A percentile compares a stretch with the other conserved stretches of the same genome.
Evolutionary conservation across 345 rosid species (phyloP).

Genomic region (Capsella bursapastoris): DNA sequence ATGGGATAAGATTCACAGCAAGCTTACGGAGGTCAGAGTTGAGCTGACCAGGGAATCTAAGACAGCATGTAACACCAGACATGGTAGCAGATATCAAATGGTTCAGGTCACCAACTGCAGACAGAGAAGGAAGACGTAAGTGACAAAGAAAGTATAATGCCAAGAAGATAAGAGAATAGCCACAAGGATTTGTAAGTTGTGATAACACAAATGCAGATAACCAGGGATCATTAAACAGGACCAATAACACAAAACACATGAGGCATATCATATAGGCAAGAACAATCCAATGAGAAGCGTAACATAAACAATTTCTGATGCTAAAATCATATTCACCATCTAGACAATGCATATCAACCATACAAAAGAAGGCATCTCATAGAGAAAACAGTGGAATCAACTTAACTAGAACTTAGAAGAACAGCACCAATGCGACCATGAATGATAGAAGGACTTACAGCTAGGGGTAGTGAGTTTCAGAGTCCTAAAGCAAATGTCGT

Average conservation of each 20-base stretch:
- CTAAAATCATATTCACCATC: neutral
- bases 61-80: constrained; percentile 89
- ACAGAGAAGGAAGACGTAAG: neutral
- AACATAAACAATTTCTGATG: neutral
- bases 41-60: constrained; percentile 84
- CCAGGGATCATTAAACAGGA: neutral
- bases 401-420: neutral
- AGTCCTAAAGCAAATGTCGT: constrained; percentile 47
- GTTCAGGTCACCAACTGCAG: constrained; percentile 79
- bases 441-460: constrained; percentile 33
- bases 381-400: neutral
- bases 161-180: neutral
- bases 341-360: neutral
- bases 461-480: constrained; percentile 45
- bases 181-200: neutral
- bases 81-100: constrained; percentile 82
- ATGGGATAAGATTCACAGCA: constrained; percentile 79
- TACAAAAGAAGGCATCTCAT: neutral
- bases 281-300: neutral
- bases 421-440: too few species aligned
- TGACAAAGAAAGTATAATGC: neutral
- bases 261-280: neutral
- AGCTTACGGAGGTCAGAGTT: constrained; percentile 86
- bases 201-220: neutral
- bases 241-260: neutral